Base-by-base conservation (phyloP, 2,329 filamentous ascomycete species). In the Monosporascus sp. region DNA sequence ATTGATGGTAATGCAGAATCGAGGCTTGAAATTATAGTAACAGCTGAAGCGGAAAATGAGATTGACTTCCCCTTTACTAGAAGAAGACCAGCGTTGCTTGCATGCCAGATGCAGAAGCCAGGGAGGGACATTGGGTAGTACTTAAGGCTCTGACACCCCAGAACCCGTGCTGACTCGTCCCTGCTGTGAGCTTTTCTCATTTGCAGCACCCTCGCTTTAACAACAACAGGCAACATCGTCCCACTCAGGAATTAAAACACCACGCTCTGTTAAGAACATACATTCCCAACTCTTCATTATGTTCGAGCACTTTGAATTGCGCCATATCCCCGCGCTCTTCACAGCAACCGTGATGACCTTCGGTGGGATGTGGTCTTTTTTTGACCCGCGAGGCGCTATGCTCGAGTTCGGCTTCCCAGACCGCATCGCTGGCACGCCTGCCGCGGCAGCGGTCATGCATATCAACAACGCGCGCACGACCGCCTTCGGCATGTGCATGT, bases 391-490 rank as follows among this genome's bases (percentile, higher is more conserved):
- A 5, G 55, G 18, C 7, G 52, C 64, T 18, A 61, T 66, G 59
- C 57, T 53, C 14, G 62, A 64, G 39, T 66, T 65, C 44, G 63
- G 64, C 17, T 53, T 65, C 6, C 61, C 58, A 3, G 49, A 38
- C 0, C 58, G 52, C 47, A 57, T 66, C 49, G 64, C 64, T 5
- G 24, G 47, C 25, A 31, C 54, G 1, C 58, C 58, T 2, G 54
- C 54, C 8, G 54, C 63, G 3, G 54, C 51, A 11, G 54, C 62
- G 2, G 58, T 64, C 14, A 61, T 64, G 53, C n/a, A 50, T 8
- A 48, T 60, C 36, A 57, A 57, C 9, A 56, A 58, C 20, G 62
- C 52, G 9, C 60, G 63, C 25, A 63, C 60, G 1, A 63, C 60
- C 15, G 45, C 54, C n/a, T 17, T 66, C 20, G 64, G 65, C 9